Percentiles rank a stretch among this genome's conserved stretches.
These are phyloP conservation scores for Platanthera zijinensis DNA, from an alignment of 106 monocot genomes.

Conservation along the genomic window DNA sequence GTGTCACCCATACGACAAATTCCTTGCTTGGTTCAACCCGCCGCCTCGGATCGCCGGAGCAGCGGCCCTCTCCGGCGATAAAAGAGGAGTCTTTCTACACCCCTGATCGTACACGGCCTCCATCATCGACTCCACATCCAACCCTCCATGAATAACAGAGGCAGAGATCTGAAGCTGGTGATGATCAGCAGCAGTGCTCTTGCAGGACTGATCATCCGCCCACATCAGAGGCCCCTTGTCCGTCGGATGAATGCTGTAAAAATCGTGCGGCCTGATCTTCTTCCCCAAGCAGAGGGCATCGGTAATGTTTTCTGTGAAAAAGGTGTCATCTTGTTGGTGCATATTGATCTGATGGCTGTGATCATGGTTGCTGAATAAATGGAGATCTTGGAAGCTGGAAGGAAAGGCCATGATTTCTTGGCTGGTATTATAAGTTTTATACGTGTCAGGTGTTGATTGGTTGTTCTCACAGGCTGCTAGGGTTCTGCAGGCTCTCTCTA, in stretches of 20 bases:
- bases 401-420: slow-evolving; percentile 32
- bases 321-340: slow-evolving; percentile 22
- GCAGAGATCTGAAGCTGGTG: slow-evolving; percentile 18
- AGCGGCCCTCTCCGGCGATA: neutral
- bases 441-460: neutral
- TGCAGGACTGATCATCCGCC: slow-evolving; percentile 35
- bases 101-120: slow-evolving; percentile 18
- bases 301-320: slow-evolving; percentile 18
- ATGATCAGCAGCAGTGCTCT: neutral
- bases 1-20: slow-evolving; percentile 4
- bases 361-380: slow-evolving; percentile 30
- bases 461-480: slow-evolving; percentile 23
- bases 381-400: slow-evolving; percentile 75
- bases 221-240: slow-evolving; percentile 56
- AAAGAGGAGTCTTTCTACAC: neutral
- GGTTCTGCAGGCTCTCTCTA: slow-evolving; percentile 53
- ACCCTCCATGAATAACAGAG: slow-evolving; percentile 9
- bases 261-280: slow-evolving; percentile 17
- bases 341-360: slow-evolving; percentile 27
- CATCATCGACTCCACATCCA: slow-evolving; percentile 21
- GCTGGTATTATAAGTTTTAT: neutral
- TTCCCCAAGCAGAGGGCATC: slow-evolving; percentile 23
- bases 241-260: slow-evolving; percentile 9
- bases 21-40: neutral
- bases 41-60: neutral